Conservation (phyloP, 176 grass and related monocot genomes). For the Puya raimondii region DNA sequence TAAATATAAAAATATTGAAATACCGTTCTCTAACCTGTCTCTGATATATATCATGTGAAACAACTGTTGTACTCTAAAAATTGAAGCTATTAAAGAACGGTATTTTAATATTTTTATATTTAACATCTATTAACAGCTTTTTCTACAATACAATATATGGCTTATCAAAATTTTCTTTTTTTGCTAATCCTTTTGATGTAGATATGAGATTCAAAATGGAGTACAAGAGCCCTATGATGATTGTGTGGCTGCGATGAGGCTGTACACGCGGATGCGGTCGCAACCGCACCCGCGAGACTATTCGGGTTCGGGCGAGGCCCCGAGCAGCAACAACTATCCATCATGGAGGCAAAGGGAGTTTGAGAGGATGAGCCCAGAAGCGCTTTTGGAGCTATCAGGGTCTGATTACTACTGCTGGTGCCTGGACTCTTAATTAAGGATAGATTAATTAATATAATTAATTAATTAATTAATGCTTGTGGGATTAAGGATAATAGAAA, state of each 20-base stretch:
- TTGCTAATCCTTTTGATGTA: slow-evolving; percentile 14
- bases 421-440: slow-evolving; percentile 44
- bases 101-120: too few relatives aligned
- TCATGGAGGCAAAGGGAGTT: slow-evolving; percentile 73
- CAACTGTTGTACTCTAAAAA: too few relatives aligned
- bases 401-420: slow-evolving; percentile 97
- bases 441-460: not conserved
- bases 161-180: too few relatives aligned
- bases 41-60: too few relatives aligned
- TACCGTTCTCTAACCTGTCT: too few relatives aligned
- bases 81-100: too few relatives aligned
- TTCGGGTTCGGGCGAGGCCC: slow-evolving; percentile 43
- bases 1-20: too few relatives aligned
- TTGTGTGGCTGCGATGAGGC: slow-evolving; percentile 58
- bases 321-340: slow-evolving; percentile 42
- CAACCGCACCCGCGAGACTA: slow-evolving; percentile 53
- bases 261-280: slow-evolving; percentile 63
- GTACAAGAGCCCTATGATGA: slow-evolving; percentile 70
- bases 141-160: not conserved
- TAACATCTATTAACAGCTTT: not conserved
- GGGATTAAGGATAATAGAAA: too few relatives aligned
- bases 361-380: slow-evolving; percentile 82
- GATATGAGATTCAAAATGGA: slow-evolving; percentile 74
- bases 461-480: too few relatives aligned
- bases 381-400: slow-evolving; percentile 56